These are phyloP conservation scores for Aspergillus coremiiformis DNA, from an alignment of 495 filamentous ascomycete species.

Conservation along the genomic window DNA sequence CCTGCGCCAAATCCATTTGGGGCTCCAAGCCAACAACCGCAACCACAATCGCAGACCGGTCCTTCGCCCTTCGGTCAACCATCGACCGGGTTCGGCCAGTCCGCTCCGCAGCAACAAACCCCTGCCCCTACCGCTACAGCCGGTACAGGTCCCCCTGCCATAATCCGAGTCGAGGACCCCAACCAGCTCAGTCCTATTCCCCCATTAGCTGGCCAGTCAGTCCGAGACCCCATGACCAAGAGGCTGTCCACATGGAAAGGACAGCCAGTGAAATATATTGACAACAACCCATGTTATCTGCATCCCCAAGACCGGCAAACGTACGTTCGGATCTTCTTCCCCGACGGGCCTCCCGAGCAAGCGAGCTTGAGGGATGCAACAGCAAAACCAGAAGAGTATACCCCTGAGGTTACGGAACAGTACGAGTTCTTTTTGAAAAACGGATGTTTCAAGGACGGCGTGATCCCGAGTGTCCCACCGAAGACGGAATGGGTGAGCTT, in stretches of 20 bases:
- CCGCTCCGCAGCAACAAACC: constrained; percentile 4
- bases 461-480: constrained; percentile 65
- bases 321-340: constrained; percentile 57
- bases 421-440: constrained; percentile 54
- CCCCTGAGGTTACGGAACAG: constrained; percentile 43
- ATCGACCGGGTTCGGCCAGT: constrained; percentile 8
- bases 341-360: constrained; percentile 57
- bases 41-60: constrained; percentile 10
- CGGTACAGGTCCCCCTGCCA: constrained; percentile 24
- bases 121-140: constrained; percentile 6
- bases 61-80: constrained; percentile 28
- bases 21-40: constrained; percentile 14
- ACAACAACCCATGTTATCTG: constrained; percentile 44
- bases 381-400: constrained; percentile 34
- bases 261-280: constrained; percentile 46
- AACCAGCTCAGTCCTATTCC: constrained; percentile 32
- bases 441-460: constrained; percentile 54
- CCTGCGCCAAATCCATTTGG: constrained; percentile 20
- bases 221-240: constrained; percentile 29
- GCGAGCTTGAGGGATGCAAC: constrained; percentile 33
- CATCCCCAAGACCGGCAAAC: constrained; percentile 41
- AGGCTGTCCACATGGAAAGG: constrained; percentile 46
- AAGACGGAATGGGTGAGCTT: constrained; percentile 66
- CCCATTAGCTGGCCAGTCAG: constrained; percentile 30
- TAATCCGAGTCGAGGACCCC: constrained; percentile 25